phyloP scores from a whole-genome alignment of 176 grass and related monocot genomes.

The Guadua angustifolia region DNA sequence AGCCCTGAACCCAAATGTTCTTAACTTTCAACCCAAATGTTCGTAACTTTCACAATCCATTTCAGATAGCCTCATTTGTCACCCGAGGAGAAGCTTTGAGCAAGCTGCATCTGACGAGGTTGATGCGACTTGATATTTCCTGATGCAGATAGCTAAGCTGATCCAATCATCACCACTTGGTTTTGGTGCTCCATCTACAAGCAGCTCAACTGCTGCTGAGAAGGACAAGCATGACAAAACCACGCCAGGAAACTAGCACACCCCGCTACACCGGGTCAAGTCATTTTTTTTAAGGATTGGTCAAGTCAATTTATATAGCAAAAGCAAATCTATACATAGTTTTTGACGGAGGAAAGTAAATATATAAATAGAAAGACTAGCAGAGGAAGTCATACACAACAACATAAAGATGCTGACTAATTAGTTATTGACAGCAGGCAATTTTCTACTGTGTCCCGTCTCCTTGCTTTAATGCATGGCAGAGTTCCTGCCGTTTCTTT shows the following conservation, averaged over 20 bases:
- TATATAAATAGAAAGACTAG: not conserved
- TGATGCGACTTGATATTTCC: not conserved
- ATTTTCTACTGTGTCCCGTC: no score
- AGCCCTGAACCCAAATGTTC: no score
- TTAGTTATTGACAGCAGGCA: not conserved
- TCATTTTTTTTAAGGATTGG: not conserved
- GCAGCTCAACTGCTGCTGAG: not conserved
- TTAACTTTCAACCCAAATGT: no score
- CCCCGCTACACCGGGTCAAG: not conserved
- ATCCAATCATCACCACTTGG: not conserved
- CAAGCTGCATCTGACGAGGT: no score
- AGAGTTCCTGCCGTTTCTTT: no score
- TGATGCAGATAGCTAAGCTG: not conserved
- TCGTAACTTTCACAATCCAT: no score
- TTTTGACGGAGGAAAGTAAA: not conserved
- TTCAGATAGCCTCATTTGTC: not conserved
- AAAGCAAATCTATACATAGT: slow-evolving; percentile 2
- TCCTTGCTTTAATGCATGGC: no score
- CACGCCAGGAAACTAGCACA: slow-evolving; percentile 1
- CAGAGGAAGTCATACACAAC: not conserved
- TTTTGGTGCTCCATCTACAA: not conserved
- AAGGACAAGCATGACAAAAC: not conserved
- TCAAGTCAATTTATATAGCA: not conserved
- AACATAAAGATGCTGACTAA: not conserved
- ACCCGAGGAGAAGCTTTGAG: no score